Percentiles rank a stretch among this genome's conserved stretches.
phyloP scores from a whole-genome alignment of 306 rosid species.

The Psophocarpus tetragonolobus region DNA sequence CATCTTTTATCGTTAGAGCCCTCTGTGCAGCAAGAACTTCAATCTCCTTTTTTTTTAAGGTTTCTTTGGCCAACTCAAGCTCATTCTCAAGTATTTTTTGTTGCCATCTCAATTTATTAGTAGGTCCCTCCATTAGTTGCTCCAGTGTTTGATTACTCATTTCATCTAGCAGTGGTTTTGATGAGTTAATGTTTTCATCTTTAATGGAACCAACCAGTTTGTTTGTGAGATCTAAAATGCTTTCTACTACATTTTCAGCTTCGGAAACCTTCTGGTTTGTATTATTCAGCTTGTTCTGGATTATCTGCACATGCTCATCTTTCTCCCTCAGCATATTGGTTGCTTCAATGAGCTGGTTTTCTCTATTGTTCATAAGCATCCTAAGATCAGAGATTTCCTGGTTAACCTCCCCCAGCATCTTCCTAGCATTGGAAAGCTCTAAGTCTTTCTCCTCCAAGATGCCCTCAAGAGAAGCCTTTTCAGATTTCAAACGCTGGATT shows the following conservation, averaged over 20 bases:
- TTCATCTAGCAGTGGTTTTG: conserved; percentile 28
- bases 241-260: conserved; percentile 72
- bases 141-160: conserved; percentile 36
- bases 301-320: conserved; percentile 61
- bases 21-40: conserved; percentile 73
- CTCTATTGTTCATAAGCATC: conserved; percentile 65
- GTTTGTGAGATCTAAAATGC: conserved; percentile 71
- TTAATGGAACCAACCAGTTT: conserved; percentile 63
- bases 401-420: conserved; percentile 57
- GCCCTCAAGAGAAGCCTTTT: conserved; percentile 64
- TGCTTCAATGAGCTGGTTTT: conserved; percentile 74
- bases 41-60: conserved; percentile 67
- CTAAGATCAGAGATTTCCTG: conserved; percentile 71
- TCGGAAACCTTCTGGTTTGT: conserved; percentile 61
- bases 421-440: conserved; percentile 80
- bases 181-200: conserved; percentile 42
- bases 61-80: conserved; percentile 66
- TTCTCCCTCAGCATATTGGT: conserved; percentile 71
- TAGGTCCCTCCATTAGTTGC: conserved; percentile 48
- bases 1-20: conserved; percentile 69
- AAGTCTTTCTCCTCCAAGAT: conserved; percentile 77
- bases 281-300: conserved; percentile 54
- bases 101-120: conserved; percentile 49
- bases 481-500: conserved; percentile 81
- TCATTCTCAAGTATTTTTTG: conserved; percentile 63